Base-by-base conservation (phyloP, 129 eudicot species). In the Chrysanthemum lavandulifolium region DNA sequence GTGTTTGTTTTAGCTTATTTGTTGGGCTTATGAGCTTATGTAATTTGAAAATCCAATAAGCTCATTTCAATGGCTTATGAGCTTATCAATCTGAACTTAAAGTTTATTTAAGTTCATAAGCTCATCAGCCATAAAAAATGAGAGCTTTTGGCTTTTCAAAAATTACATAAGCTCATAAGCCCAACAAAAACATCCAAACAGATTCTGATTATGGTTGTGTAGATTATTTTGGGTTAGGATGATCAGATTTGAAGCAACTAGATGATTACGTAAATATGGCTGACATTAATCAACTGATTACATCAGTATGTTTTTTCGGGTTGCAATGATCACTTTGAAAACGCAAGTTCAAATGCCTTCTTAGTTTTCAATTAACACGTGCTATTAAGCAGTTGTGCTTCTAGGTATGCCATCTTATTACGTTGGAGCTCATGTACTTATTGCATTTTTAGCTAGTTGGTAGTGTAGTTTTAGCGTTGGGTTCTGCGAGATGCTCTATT, bases 191-290 rank as follows among this genome's bases (percentile, higher is more conserved):
- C 40, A 4, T 5, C 4, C 6, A 65, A 36, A 43, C 7, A 14
- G 29, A 15, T 43, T 23, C 33, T 47, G 33, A 21, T 50, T 68
- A 67, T 47, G 4, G 31, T 67, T 48, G 48, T 67, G 19, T 67
- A 67, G 73, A 14, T 69, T 69, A 69, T 29, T 29, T 54, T 52
- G 52, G 47, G 49, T 68, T 55, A 13, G 61, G 27, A 68, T 12
- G 29, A 68, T 67, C 58, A 19, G 49, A 47, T 19, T 19, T 67
- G 11, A 36, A 25, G 71, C 12, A 45, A 8, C 13, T 67, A 48
- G 21, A 49, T 18, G 13, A 0, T 51, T 49, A 27, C n/a, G 8
- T 50, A 13, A 3, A 13, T 13, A 19, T 52, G 7, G 18, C 49
- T 25, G 51, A 50, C 59, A 27, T 21, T 6, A 1, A 68, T 51